These are phyloP conservation scores for Leishmania gerbilli DNA, from an alignment of 208 protist genomes.

Conservation along the genomic window DNA sequence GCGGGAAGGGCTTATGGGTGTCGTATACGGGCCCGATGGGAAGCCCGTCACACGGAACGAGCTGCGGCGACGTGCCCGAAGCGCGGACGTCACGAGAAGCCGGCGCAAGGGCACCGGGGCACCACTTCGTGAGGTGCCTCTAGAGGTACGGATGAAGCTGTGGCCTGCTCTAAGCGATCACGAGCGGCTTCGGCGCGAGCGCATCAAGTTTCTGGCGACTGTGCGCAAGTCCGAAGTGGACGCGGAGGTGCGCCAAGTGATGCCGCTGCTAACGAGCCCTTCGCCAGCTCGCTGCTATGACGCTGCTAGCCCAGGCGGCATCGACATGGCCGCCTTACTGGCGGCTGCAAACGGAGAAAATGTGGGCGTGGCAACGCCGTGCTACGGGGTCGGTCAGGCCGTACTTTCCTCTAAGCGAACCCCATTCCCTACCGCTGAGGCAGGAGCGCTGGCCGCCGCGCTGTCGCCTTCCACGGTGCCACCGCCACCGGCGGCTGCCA, in stretches of 20 bases:
- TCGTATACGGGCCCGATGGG: constrained; percentile 32
- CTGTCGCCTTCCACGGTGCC: not conserved
- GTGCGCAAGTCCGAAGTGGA: constrained; percentile 51
- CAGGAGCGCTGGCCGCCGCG: not conserved
- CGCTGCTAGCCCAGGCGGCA: not conserved
- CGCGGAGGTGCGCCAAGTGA: constrained; percentile 38
- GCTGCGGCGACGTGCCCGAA: constrained; percentile 37
- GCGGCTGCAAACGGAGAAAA: constrained; percentile 1
- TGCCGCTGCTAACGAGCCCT: constrained; percentile 48
- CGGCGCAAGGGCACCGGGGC: not conserved
- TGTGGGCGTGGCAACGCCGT: not conserved
- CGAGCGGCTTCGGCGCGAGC: constrained; percentile 73
- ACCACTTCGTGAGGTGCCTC: constrained; percentile 44
- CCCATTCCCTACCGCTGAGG: not conserved
- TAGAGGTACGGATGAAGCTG: constrained; percentile 79
- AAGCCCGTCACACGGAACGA: constrained; percentile 21
- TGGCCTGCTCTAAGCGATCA: constrained; percentile 87
- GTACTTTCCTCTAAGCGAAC: not conserved
- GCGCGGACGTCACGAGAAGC: constrained; percentile 20
- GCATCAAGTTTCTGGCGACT: constrained; percentile 63
- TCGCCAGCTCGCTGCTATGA: constrained; percentile 24
- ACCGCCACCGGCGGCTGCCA: not conserved
- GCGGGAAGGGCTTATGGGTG: constrained; percentile 59
- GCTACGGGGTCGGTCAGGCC: constrained; percentile 33
- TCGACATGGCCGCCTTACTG: constrained; percentile 17